Percentiles rank a stretch among this genome's conserved stretches.
Evolutionary conservation across 1,139 yeast species (phyloP).

Genomic region (Debaryomyces singareniensis): DNA sequence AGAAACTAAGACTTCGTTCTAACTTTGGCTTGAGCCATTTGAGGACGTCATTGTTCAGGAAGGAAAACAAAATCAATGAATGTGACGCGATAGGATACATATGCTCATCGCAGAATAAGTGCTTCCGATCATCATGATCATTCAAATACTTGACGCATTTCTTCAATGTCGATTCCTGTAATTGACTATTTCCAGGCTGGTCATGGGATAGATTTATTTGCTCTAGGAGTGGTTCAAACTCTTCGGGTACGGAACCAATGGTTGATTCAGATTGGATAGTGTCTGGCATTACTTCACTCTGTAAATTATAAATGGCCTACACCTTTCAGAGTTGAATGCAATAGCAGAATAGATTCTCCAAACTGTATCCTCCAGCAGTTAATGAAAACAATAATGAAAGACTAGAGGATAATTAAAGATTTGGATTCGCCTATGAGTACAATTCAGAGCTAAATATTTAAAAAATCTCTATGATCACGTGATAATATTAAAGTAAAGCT

Average conservation of each 20-base stretch:
- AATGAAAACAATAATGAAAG: no score
- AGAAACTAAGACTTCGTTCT: constrained; percentile 31
- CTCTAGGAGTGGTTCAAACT: constrained; percentile 17
- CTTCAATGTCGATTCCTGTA: constrained; percentile 22
- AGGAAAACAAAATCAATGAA: constrained; percentile 53
- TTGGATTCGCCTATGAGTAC: no score
- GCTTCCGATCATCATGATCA: constrained; percentile 19
- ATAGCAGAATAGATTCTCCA: no score
- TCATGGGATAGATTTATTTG: constrained; percentile 17
- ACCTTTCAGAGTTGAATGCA: no score
- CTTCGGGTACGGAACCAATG: no score
- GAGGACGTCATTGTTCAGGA: constrained; percentile 40
- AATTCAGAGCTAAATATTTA: no score
- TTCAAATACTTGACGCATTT: constrained; percentile 20
- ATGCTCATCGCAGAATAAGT: constrained; percentile 52
- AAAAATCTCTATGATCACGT: no score
- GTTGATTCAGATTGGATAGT: no score
- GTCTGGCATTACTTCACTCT: no score
- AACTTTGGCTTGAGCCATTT: constrained; percentile 37
- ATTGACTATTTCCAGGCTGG: constrained; percentile 18
- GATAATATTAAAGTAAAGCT: constrained; percentile 34
- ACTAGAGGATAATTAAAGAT: no score
- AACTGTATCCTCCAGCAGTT: no score
- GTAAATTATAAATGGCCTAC: no score
- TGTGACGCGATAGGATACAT: constrained; percentile 46